Evolutionary conservation across 805 yeast genomes (phyloP).

Genomic region (Torulaspora microellipsoides): DNA sequence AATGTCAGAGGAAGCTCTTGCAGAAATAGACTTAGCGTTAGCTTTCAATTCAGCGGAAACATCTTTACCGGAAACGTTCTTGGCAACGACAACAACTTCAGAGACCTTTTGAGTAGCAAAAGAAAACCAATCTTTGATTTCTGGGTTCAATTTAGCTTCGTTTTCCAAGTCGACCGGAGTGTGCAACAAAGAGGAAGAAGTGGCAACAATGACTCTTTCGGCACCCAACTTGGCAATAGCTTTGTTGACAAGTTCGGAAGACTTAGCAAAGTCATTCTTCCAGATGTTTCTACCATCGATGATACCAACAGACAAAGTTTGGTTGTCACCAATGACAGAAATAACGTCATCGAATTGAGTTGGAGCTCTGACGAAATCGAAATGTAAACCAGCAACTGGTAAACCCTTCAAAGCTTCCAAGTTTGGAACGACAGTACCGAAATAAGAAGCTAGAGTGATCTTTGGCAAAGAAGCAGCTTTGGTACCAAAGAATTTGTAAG

Average conservation of each 20-base stretch:
- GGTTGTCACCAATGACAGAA: conserved; percentile 59
- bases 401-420: conserved; percentile 79
- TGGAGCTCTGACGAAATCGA: conserved; percentile 93
- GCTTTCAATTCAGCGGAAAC: conserved; percentile 75
- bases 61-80: conserved; percentile 77
- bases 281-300: conserved; percentile 99
- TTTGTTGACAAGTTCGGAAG: conserved; percentile 72
- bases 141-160: conserved; percentile 87
- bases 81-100: conserved; percentile 89
- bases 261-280: conserved; percentile 92
- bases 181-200: conserved; percentile 96
- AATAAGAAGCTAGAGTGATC: conserved; percentile 83
- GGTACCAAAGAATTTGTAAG: conserved; percentile 72
- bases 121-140: conserved; percentile 96
- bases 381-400: conserved; percentile 94
- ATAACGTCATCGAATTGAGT: conserved; percentile 88
- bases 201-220: conserved; percentile 82
- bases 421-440: conserved; percentile 98
- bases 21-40: conserved; percentile 78
- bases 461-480: conserved; percentile 66
- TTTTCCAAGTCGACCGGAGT: conserved; percentile 94
- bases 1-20: conserved; percentile 81
- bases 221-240: conserved; percentile 83
- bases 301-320: conserved; percentile 91
- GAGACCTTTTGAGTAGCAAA: conserved; percentile 94